Conservation (phyloP, 139 green algal genomes). For the Asterochloris sp. region DNA sequence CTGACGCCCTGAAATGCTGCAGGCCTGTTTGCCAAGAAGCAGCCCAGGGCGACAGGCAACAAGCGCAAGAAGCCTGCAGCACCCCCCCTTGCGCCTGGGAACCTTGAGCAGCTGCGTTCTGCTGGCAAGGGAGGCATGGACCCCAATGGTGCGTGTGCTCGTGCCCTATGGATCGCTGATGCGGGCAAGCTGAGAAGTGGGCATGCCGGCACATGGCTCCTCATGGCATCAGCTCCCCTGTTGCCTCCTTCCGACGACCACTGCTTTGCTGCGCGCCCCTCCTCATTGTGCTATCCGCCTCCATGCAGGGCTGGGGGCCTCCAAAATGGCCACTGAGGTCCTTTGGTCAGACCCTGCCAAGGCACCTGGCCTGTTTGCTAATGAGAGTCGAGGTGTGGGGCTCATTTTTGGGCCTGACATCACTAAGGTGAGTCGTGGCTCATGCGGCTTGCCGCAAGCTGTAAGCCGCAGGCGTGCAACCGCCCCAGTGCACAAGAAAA, state of each 20-base stretch:
- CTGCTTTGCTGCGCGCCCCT: too few species aligned
- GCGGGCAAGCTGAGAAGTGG: too few species aligned
- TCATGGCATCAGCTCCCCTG: too few species aligned
- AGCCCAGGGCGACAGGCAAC: conserved; percentile 21
- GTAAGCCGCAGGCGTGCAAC: too few species aligned
- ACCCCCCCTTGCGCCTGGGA: conserved; percentile 46
- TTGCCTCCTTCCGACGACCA: too few species aligned
- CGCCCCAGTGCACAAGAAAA: too few species aligned
- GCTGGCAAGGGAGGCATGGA: conserved; percentile 78
- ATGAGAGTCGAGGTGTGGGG: conserved; percentile 82
- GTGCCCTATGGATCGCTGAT: not conserved
- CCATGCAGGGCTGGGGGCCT: conserved; percentile 37
- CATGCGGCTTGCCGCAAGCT: not conserved
- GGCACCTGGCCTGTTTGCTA: conserved; percentile 62
- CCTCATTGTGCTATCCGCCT: too few species aligned
- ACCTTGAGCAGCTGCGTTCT: conserved; percentile 60
- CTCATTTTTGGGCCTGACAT: conserved; percentile 88
- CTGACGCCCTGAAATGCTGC: not conserved
- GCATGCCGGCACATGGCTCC: too few species aligned
- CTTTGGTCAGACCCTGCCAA: conserved; percentile 89
- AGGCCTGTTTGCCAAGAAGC: conserved; percentile 55
- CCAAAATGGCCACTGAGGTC: conserved; percentile 76
- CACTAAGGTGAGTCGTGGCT: conserved; percentile 52
- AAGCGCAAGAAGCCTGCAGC: conserved; percentile 21
- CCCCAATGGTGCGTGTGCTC: conserved; percentile 49